Base-by-base conservation (phyloP, 768 basidiomycete species). In the Gloeostereum incarnatum region DNA sequence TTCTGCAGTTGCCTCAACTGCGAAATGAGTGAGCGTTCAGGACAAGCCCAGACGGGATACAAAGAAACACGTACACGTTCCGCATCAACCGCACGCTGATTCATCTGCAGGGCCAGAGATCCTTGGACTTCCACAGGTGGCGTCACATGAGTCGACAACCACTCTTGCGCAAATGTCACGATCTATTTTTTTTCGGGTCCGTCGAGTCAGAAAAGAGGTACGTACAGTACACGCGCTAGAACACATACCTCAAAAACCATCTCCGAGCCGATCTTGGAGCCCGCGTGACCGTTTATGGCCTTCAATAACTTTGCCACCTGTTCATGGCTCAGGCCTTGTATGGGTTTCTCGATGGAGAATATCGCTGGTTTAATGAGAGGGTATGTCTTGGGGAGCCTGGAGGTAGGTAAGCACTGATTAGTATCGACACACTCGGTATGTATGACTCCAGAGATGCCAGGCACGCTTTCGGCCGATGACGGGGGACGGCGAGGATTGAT, bases 31-130 rank as follows among this genome's bases (percentile, higher is more conserved):
- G 4, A n/a, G n/a, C n/a, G n/a, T n/a, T n/a, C n/a, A n/a, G n/a
- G n/a, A 25, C 24, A 13, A 36, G 23, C 20, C 22, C 19, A 8
- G 11, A 37, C 37, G 32, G 17, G 11, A 13, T 29, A 17, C 10
- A 17, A 19, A 24, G 4, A 27, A 24, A 35, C 24, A 53, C 69
- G 37, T 36, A 81, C 85, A 48, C 63, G 65, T 49, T 86, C 78
- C 54, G 81, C 77, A 35, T 84, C 79, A 44, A 64, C 59, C 0
- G 84, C 84, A 21, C 88, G 73, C 45, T 69, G 72, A 32, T 65
- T 79, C 88, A 90, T 89, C 54, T 89, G 73, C 4, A 73, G 64
- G 8, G 87, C 87, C 3, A 91, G 67, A 0, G 88, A 90, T 11
- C 79, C 81, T 9, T 65, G 61, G 6, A 65, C 69, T 54, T 85